A percentile compares a stretch with the other conserved stretches of the same genome.
phyloP scores from a whole-genome alignment of 2,329 filamentous ascomycete genomes.

The Botrytis fabae region DNA sequence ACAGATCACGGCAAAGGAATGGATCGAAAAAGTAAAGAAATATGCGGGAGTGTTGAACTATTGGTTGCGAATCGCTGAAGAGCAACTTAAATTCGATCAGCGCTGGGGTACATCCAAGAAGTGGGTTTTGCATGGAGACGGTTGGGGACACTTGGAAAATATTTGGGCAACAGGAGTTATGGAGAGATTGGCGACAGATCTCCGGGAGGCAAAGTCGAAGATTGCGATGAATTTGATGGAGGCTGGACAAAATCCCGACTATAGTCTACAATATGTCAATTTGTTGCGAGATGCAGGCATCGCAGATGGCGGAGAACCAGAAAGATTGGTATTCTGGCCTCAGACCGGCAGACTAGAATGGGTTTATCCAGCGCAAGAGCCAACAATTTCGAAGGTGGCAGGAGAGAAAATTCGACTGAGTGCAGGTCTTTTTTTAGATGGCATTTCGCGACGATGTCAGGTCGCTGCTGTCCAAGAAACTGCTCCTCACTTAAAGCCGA shows the following conservation, averaged over 20 bases:
- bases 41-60: not conserved
- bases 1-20: not conserved
- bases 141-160: not conserved
- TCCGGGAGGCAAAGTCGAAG: not conserved
- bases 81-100: not conserved
- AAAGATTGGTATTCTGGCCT: not conserved
- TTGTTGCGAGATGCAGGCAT: not conserved
- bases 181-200: not conserved
- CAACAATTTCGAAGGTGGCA: too few species aligned
- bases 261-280: not conserved
- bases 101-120: not conserved
- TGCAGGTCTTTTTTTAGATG: not conserved
- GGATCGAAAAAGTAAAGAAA: not conserved
- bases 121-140: not conserved
- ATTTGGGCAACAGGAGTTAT: not conserved
- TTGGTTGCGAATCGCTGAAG: not conserved
- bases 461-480: not conserved
- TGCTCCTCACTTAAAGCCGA: not conserved
- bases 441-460: not conserved
- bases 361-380: not conserved
- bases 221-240: not conserved
- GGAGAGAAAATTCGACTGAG: not conserved
- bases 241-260: not conserved
- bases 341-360: not conserved
- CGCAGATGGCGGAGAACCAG: not conserved